Conservation (phyloP, 495 filamentous ascomycete genomes). For the Trichoderma erinaceum region DNA sequence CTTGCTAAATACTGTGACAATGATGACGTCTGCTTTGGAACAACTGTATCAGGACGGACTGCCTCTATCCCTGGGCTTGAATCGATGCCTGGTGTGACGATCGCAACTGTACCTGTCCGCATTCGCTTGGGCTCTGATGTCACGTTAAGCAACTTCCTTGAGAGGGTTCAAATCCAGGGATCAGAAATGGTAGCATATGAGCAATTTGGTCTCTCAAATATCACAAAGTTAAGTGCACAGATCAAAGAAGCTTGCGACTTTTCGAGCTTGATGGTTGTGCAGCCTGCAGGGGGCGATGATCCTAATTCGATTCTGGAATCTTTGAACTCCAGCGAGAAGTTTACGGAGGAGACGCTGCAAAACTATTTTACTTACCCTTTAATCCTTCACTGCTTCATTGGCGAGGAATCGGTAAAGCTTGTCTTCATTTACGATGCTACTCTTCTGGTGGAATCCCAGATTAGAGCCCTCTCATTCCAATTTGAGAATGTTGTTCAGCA, state of each 20-base stretch:
- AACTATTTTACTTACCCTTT: too few species aligned
- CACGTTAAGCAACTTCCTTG: conserved; percentile 20
- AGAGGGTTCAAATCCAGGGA: conserved; percentile 28
- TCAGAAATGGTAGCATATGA: conserved; percentile 38
- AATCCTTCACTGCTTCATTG: neutral
- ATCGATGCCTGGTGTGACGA: conserved; percentile 45
- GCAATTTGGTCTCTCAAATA: conserved; percentile 41
- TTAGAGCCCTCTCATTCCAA: too few species aligned
- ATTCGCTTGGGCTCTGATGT: conserved; percentile 20
- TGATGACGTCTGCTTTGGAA: conserved; percentile 42
- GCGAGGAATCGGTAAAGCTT: neutral
- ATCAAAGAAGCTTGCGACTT: conserved; percentile 5
- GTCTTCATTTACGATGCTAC: neutral
- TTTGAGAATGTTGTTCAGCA: too few species aligned
- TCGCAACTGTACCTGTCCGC: conserved; percentile 53
- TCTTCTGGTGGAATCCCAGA: neutral
- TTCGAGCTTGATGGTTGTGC: neutral
- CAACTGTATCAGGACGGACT: conserved; percentile 43
- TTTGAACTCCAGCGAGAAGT: neutral
- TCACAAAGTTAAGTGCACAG: conserved; percentile 16
- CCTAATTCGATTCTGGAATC: neutral
- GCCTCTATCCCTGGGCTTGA: conserved; percentile 40
- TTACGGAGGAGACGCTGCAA: neutral
- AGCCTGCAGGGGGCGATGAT: neutral
- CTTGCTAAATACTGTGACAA: conserved; percentile 31